phyloP scores from a whole-genome alignment of 305 asterid species.

The Fraxinus albicans region DNA sequence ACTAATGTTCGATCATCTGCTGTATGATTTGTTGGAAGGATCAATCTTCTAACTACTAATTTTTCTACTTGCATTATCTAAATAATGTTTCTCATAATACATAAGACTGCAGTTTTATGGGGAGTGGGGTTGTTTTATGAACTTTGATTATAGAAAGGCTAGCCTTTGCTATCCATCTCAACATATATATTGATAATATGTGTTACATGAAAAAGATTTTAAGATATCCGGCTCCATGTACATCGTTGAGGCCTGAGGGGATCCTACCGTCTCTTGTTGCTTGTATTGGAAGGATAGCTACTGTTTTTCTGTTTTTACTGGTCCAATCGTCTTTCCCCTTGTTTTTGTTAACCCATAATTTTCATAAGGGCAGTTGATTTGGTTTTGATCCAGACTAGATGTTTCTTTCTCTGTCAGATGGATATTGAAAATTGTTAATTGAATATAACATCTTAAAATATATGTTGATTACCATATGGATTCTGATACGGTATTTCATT shows the following conservation, averaged over 20 bases:
- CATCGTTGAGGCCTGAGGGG: not conserved
- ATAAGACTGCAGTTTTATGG: not conserved
- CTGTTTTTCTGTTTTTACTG: not conserved
- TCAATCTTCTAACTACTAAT: not conserved
- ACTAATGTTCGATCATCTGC: not conserved
- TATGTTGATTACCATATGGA: constrained; percentile 17
- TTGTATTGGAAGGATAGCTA: not conserved
- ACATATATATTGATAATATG: not conserved
- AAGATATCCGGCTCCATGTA: not conserved
- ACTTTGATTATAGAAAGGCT: not conserved
- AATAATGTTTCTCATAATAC: not conserved
- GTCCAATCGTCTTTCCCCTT: not conserved
- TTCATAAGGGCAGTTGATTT: not conserved
- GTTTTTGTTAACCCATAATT: not conserved
- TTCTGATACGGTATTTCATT: constrained; percentile 13
- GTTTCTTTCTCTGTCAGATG: constrained; percentile 16
- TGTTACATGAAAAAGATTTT: not conserved
- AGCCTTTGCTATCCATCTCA: not conserved
- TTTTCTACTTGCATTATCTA: constrained; percentile 2
- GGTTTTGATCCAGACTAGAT: not conserved
- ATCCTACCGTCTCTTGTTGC: not conserved
- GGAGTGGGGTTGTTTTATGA: not conserved
- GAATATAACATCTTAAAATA: not conserved
- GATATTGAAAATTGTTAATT: constrained; percentile 9
- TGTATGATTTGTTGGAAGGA: not conserved